Conservation (phyloP, 495 filamentous ascomycete species). For the Thermothielavioides terrestris region DNA sequence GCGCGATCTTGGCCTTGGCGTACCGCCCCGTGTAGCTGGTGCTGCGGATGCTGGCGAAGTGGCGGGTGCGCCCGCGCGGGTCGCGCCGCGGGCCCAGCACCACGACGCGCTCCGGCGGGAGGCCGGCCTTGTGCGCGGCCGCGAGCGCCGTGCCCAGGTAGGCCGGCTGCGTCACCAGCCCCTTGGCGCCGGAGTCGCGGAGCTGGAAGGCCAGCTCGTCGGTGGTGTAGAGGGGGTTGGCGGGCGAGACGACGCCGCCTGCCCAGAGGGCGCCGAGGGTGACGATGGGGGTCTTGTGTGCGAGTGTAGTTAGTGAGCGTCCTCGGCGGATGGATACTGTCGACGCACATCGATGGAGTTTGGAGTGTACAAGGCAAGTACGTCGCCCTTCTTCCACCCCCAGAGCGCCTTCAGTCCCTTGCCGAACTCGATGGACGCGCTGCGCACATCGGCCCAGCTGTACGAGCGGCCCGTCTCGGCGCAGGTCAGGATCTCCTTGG, state of each 20-base stretch:
- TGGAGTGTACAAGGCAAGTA: slow-evolving; percentile 59
- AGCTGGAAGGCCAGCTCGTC: slow-evolving; percentile 87
- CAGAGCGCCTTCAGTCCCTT: slow-evolving; percentile 62
- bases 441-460: slow-evolving; percentile 60
- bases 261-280: slow-evolving; percentile 80
- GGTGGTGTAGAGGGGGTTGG: slow-evolving; percentile 79
- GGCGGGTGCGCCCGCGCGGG: slow-evolving; percentile 50
- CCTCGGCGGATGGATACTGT: neutral
- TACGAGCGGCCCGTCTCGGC: slow-evolving; percentile 63
- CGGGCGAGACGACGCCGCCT: slow-evolving; percentile 70
- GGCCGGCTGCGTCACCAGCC: slow-evolving; percentile 57
- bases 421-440: slow-evolving; percentile 64
- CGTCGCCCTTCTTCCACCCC: slow-evolving; percentile 75
- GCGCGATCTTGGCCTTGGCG: slow-evolving; percentile 34
- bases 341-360: slow-evolving; percentile 49
- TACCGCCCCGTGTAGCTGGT: slow-evolving; percentile 36
- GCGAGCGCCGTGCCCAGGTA: slow-evolving; percentile 52
- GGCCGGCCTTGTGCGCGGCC: slow-evolving; percentile 59
- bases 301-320: neutral
- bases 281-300: slow-evolving; percentile 52
- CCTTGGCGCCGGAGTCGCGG: slow-evolving; percentile 69
- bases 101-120: slow-evolving; percentile 60
- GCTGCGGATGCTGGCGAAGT: slow-evolving; percentile 66
- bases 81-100: slow-evolving; percentile 70
- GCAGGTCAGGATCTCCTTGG: slow-evolving; percentile 66